phyloP scores from a whole-genome alignment of 1,139 yeast genomes.

The Hansenula lynferdii region DNA sequence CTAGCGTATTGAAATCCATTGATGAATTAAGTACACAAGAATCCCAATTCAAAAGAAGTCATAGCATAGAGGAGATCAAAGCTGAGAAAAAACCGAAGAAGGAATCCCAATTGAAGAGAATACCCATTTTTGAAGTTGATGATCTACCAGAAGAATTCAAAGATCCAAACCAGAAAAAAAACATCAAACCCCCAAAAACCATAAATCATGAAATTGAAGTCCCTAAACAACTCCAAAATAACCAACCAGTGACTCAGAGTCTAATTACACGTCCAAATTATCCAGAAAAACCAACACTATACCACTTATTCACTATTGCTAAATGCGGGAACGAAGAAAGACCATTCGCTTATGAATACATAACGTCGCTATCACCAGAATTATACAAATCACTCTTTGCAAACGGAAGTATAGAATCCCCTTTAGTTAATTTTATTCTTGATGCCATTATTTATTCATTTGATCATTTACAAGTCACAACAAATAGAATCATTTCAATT shows the following conservation, averaged over 20 bases:
- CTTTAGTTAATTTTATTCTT: constrained; percentile 46
- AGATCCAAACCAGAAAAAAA: neutral
- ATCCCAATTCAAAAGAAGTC: constrained; percentile 15
- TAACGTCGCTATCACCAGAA: constrained; percentile 30
- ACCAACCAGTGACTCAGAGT: neutral
- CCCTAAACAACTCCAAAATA: neutral
- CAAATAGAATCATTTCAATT: constrained; percentile 1
- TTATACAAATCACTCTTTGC: constrained; percentile 34
- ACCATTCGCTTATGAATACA: constrained; percentile 35
- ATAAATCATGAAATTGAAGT: neutral
- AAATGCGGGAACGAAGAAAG: constrained; percentile 15
- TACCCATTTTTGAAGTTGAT: constrained; percentile 43
- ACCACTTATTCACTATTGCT: constrained; percentile 15
- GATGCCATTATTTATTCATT: constrained; percentile 34
- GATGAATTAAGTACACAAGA: constrained; percentile 11
- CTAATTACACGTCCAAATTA: neutral
- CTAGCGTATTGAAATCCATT: constrained; percentile 25
- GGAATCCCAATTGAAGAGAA: constrained; percentile 9
- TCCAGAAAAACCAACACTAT: constrained; percentile 15
- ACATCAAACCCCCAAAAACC: neutral
- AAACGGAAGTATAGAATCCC: constrained; percentile 52
- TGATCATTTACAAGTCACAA: neutral
- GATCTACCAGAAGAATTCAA: constrained; percentile 38
- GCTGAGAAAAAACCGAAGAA: constrained; percentile 13
- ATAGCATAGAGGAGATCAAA: constrained; percentile 11